phyloP scores from a whole-genome alignment of 2,329 filamentous ascomycete genomes.

The Sarocladiaceae sp. region DNA sequence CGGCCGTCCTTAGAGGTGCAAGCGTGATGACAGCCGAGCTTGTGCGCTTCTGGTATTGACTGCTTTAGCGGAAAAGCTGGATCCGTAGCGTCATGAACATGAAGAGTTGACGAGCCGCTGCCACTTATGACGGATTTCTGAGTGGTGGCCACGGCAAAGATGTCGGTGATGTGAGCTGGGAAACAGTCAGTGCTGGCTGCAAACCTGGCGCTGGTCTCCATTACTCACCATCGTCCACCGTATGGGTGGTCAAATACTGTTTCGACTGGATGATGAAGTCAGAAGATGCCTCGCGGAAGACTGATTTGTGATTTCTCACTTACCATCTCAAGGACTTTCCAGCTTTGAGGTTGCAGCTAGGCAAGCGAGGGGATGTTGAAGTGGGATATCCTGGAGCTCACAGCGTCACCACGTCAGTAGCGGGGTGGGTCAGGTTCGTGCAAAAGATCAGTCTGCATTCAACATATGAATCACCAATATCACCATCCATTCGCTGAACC shows the following conservation, averaged over 20 bases:
- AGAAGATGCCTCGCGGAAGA: too few species aligned
- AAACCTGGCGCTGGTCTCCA: conserved; percentile 20
- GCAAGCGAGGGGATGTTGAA: background rate
- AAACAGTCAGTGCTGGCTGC: conserved; percentile 14
- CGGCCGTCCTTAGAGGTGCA: conserved; percentile 62
- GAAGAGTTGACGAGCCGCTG: conserved; percentile 76
- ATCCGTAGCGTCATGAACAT: conserved; percentile 68
- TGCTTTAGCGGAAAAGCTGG: conserved; percentile 72
- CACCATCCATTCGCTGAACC: too few species aligned
- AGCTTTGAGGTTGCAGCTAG: background rate
- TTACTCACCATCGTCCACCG: conserved; percentile 71
- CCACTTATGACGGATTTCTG: conserved; percentile 69
- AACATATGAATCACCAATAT: too few species aligned
- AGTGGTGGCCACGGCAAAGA: conserved; percentile 77
- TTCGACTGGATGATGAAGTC: conserved; percentile 64
- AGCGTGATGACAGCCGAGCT: conserved; percentile 86
- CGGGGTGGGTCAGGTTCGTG: too few species aligned
- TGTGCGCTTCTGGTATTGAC: conserved; percentile 72
- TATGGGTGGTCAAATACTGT: conserved; percentile 93
- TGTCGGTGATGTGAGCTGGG: conserved; percentile 73
- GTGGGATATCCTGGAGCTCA: background rate
- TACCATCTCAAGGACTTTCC: conserved; percentile 21
- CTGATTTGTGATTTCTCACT: conserved; percentile 8
- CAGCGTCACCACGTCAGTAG: conserved; percentile 8
- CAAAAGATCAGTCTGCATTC: too few species aligned